These are phyloP conservation scores for Paraphoma chrysanthemicola DNA, from an alignment of 2,329 filamentous ascomycete genomes.

Conservation along the genomic window DNA sequence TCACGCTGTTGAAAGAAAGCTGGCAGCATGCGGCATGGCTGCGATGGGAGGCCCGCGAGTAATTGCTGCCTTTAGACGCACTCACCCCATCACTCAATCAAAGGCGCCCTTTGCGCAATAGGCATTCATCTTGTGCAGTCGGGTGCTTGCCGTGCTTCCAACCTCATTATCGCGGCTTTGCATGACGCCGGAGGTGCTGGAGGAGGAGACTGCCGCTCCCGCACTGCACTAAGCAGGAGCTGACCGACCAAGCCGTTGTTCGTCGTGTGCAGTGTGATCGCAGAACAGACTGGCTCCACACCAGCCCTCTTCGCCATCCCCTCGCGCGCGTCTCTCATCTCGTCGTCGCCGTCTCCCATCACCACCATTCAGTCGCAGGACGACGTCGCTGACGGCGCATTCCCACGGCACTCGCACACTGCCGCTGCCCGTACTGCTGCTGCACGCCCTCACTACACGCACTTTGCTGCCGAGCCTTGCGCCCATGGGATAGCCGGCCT, in stretches of 20 bases:
- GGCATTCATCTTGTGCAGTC: background rate
- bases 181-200: conserved; percentile 21
- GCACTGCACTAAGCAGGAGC: conserved; percentile 38
- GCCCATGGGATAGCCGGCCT: conserved; percentile 19
- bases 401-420: conserved; percentile 24
- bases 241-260: conserved; percentile 26
- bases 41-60: conserved; percentile 11
- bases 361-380: conserved; percentile 10
- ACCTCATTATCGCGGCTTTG: conserved; percentile 29
- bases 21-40: conserved; percentile 10
- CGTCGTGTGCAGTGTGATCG: conserved; percentile 26
- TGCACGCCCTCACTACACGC: conserved; percentile 11
- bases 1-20: conserved; percentile 15
- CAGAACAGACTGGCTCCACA: conserved; percentile 13
- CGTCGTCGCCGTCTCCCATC: conserved; percentile 13
- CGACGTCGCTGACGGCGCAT: conserved; percentile 20
- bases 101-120: background rate
- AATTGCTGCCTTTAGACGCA: conserved; percentile 4
- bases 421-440: conserved; percentile 7
- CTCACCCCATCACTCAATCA: conserved; percentile 1
- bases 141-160: conserved; percentile 12
- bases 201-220: conserved; percentile 29
- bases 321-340: conserved; percentile 13
- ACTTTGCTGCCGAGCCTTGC: conserved; percentile 5
- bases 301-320: conserved; percentile 15